These are phyloP conservation scores for Arachnopeziza araneosa DNA, from an alignment of 2,329 filamentous ascomycete genomes.

Conservation along the genomic window DNA sequence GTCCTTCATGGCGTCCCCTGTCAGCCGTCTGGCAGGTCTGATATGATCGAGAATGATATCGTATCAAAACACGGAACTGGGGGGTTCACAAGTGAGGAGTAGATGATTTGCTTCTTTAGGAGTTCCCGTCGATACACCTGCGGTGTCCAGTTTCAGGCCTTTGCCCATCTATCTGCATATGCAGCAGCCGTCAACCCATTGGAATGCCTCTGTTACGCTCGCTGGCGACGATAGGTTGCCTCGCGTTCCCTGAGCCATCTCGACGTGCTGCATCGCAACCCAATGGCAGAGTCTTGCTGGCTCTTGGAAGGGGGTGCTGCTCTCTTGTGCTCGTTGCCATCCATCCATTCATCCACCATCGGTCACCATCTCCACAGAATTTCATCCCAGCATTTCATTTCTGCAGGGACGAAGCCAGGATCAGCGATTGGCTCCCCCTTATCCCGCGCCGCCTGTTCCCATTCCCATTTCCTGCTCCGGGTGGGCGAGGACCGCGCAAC, in stretches of 20 bases:
- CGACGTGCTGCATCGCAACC: neutral
- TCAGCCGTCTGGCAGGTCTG: neutral
- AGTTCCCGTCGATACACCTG: neutral
- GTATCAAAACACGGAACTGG: neutral
- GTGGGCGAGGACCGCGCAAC: neutral
- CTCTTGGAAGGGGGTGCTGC: neutral
- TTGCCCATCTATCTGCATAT: neutral
- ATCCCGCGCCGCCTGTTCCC: too few species aligned
- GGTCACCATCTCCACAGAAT: neutral
- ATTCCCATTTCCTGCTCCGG: neutral
- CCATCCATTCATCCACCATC: neutral
- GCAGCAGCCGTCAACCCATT: constrained; percentile 60
- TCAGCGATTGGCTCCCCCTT: neutral
- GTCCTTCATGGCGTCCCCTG: neutral
- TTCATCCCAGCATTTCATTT: neutral
- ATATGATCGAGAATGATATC: neutral
- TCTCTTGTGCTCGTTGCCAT: too few species aligned
- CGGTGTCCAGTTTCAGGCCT: neutral
- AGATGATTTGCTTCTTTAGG: neutral
- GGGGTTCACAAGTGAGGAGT: neutral
- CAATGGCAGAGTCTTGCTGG: neutral
- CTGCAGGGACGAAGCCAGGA: neutral
- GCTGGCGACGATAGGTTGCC: constrained; percentile 48
- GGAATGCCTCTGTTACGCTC: constrained; percentile 79
- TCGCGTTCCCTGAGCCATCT: neutral